Evolutionary conservation across 23 red algal genomes (phyloP).

Genomic region (Chondrus crispus): DNA sequence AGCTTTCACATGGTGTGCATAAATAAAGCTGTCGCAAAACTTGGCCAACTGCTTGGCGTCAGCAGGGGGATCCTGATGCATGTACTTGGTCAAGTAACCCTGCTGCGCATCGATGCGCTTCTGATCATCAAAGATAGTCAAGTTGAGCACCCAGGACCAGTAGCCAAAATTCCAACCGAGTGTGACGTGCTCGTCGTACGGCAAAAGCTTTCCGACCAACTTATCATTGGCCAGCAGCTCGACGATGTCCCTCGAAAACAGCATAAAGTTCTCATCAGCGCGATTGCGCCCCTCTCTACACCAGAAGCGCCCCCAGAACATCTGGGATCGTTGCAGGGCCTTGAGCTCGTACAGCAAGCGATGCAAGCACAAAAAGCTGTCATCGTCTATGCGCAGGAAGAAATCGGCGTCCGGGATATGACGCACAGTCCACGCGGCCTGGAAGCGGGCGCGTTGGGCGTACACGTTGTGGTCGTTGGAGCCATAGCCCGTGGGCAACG

Average conservation of each 20-base stretch:
- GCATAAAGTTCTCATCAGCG: conserved; percentile 90
- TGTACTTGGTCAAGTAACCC: conserved; percentile 72
- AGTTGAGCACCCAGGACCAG: conserved; percentile 76
- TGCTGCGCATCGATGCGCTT: conserved; percentile 79
- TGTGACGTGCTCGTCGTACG: conserved; percentile 76
- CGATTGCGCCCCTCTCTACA: conserved; percentile 75
- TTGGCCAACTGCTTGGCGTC: not conserved
- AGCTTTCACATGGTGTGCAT: conserved; percentile 72
- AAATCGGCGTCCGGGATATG: conserved; percentile 4
- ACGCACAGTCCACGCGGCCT: conserved; percentile 19
- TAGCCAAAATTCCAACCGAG: conserved; percentile 92
- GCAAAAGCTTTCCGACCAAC: conserved; percentile 35
- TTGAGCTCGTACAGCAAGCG: conserved; percentile 50
- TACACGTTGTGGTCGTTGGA: conserved; percentile 60
- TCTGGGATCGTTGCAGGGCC: conserved; percentile 10
- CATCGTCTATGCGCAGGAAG: conserved; percentile 78
- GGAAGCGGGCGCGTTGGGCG: conserved; percentile 41
- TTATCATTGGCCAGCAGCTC: conserved; percentile 21
- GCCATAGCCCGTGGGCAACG: conserved; percentile 55
- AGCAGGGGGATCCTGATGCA: conserved; percentile 35
- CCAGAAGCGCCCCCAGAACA: conserved; percentile 91
- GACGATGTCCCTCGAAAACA: conserved; percentile 73
- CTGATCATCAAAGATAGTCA: conserved; percentile 91
- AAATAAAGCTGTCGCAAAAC: conserved; percentile 74
- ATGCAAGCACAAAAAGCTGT: conserved; percentile 83